Base-by-base conservation (phyloP, 257 asterid species). In the Solanum boliviense region DNA sequence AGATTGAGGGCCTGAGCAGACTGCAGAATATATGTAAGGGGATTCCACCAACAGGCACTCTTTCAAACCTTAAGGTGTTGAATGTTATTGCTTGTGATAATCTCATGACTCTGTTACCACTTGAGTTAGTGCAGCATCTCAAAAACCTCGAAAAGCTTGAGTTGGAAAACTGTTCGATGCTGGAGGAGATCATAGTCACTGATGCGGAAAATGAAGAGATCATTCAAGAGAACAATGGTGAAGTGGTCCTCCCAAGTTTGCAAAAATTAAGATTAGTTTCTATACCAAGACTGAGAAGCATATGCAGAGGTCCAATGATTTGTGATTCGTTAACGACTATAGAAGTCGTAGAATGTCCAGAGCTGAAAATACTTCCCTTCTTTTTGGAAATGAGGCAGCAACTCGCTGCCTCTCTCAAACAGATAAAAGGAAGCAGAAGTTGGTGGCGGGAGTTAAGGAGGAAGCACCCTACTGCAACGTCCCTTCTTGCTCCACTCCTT, bases 401-500 rank as follows among this genome's bases (percentile, higher is more conserved):
- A 21, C 18, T 90, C 0, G 56, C 52, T 18, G 41, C 7, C 87
- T 79, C 84, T 58, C 76, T 90, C 35, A 86, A 83, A 84, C 88
- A 88, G 58, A 88, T 90, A 25, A 88, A 87, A 67, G 92, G 89
- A 86, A 87, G 87, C 85, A 68, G 79, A 87, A 48, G 56, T 31
- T 88, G 92, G 92, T 87, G 89, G 86, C 1, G 5, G 48, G 11
- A 15, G 32, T 16, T 90, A 46, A 32, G 2, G 32, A 3, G 16
- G 87, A 74, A 84, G 52, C 87, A 90, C 1, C 85, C 62, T 6
- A 52, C n/a, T 0, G 34, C 73, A 0, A 35, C 36, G 0, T 25
- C 56, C 32, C 75, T 86, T 27, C 62, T 86, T 21, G 39, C 68
- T 56, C 71, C 85, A 86, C 8, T 86, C 29, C 38, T 86, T 23